Conservation (phyloP, 2,329 filamentous ascomycete genomes). For the Hymenoscyphus infarciens region DNA sequence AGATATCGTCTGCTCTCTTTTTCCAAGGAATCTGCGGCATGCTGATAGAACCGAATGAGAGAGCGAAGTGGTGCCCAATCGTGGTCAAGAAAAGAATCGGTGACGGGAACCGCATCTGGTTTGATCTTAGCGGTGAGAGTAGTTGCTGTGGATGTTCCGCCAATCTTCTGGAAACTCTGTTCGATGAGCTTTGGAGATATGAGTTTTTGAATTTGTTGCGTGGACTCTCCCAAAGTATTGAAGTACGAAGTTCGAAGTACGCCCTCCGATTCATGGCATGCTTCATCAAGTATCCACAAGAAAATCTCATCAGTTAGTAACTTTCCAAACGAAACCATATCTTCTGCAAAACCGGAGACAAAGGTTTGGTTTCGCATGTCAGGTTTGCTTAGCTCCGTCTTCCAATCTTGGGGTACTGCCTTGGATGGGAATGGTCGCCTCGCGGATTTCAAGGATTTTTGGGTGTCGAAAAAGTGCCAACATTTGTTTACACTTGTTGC, state of each 20-base stretch:
- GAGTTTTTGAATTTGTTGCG: conserved; percentile 33
- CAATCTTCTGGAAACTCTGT: conserved; percentile 55
- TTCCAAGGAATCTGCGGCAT: conserved; percentile 29
- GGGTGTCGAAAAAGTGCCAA: conserved; percentile 55
- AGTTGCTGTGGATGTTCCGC: conserved; percentile 49
- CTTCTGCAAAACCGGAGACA: conserved; percentile 57
- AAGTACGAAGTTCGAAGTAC: conserved; percentile 59
- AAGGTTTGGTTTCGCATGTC: conserved; percentile 55
- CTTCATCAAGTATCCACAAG: conserved; percentile 61
- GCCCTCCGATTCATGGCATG: conserved; percentile 52
- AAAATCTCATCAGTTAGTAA: conserved; percentile 61
- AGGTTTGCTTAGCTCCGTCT: conserved; percentile 41
- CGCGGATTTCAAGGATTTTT: conserved; percentile 14
- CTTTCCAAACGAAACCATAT: conserved; percentile 44
- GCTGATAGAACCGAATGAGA: conserved; percentile 25
- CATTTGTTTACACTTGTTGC: conserved; percentile 48
- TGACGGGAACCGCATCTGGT: conserved; percentile 25
- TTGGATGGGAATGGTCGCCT: conserved; percentile 28
- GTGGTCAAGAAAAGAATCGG: conserved; percentile 11
- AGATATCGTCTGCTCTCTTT: conserved; percentile 35
- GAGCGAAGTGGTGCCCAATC: conserved; percentile 30
- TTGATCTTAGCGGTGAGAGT: conserved; percentile 27
- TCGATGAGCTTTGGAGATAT: conserved; percentile 46
- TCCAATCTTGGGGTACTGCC: conserved; percentile 24
- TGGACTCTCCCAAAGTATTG: conserved; percentile 43